Conservation (phyloP, 176 grass and related monocot species). For the Oryza longistaminata region DNA sequence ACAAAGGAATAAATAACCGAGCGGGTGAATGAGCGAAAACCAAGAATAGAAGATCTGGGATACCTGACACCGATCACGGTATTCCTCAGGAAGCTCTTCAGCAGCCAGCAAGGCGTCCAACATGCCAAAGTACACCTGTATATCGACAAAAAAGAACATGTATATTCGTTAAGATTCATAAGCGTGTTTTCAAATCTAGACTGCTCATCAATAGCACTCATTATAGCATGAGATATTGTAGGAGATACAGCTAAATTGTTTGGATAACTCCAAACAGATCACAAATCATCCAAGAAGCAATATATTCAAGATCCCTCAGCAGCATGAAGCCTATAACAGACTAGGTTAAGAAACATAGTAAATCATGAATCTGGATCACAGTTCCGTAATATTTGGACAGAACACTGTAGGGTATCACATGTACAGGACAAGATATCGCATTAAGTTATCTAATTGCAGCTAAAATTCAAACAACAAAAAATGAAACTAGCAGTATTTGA, state of each 20-base stretch:
- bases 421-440: slow-evolving; percentile 4
- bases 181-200: slow-evolving; percentile 1
- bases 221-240: background rate
- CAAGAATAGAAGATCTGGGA: slow-evolving; percentile 32
- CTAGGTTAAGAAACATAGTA: slow-evolving; percentile 10
- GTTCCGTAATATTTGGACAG: background rate
- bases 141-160: background rate
- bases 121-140: slow-evolving; percentile 99
- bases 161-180: background rate
- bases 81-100: slow-evolving; percentile 95
- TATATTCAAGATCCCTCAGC: background rate
- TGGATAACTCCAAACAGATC: background rate
- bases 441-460: background rate
- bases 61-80: slow-evolving; percentile 90
- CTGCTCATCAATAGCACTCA: slow-evolving; percentile 6
- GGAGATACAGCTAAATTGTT: background rate
- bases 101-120: slow-evolving; percentile 95
- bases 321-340: background rate
- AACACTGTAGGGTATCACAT: background rate
- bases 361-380: background rate
- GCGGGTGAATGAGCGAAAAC: background rate
- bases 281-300: slow-evolving; percentile 1
- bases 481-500: background rate
- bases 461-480: slow-evolving; percentile 8
- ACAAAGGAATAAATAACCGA: slow-evolving; percentile 10